phyloP scores from a whole-genome alignment of 768 basidiomycete species.

The Leccinum rimulosum region DNA sequence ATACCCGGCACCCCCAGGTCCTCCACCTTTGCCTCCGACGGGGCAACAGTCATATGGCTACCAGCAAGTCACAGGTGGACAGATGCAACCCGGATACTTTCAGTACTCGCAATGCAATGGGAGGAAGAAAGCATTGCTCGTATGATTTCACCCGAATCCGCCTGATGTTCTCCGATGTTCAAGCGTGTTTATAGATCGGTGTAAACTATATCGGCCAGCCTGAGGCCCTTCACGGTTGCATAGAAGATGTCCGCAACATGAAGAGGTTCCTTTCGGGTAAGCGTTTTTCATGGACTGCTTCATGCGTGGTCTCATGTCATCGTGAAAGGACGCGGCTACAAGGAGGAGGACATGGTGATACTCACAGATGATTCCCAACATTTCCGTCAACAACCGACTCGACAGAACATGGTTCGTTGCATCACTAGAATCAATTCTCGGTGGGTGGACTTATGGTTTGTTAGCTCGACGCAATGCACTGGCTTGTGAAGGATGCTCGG shows the following conservation, averaged over 20 bases:
- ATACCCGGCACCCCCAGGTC: constrained; percentile 23
- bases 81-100: constrained; percentile 61
- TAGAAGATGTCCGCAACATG: constrained; percentile 84
- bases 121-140: constrained; percentile 83
- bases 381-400: constrained; percentile 67
- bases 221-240: constrained; percentile 76
- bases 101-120: constrained; percentile 90
- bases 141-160: constrained; percentile 36
- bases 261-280: constrained; percentile 69
- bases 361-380: constrained; percentile 75
- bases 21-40: constrained; percentile 53
- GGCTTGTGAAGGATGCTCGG: constrained; percentile 31
- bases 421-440: background rate
- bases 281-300: constrained; percentile 20
- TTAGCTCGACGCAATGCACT: constrained; percentile 38
- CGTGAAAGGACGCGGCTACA: constrained; percentile 49
- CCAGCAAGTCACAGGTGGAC: constrained; percentile 47
- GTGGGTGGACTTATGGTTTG: background rate
- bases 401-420: constrained; percentile 70
- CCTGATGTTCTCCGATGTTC: background rate
- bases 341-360: constrained; percentile 76
- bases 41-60: constrained; percentile 64
- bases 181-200: constrained; percentile 57
- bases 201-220: constrained; percentile 79
- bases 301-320: background rate